Evolutionary conservation across 495 filamentous ascomycete species (phyloP), one percentile per base, ranked within the genome.

Genomic region (Podospora pseudopauciseta): DNA sequence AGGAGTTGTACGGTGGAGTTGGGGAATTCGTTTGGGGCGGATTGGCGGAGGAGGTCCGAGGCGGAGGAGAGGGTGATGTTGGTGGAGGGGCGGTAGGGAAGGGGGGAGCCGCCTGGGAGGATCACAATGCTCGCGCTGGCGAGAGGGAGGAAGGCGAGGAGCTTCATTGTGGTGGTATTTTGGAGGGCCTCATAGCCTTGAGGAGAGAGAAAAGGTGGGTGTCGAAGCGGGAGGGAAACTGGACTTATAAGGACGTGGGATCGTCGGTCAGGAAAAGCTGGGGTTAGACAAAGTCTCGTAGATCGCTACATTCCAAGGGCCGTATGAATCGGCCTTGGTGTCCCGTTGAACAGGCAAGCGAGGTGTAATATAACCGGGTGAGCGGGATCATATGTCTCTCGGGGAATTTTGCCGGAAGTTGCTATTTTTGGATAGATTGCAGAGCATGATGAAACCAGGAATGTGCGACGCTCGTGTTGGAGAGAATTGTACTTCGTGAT

Each of bases 1-100:
- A 66, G 59, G 59, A 70, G 54, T 15, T 62, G 19, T 11, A 62
- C 58, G 9, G 68, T 57, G 2, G 58, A 44, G 64, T 63, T 63
- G 32, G 64, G 64, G 54, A 70, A 66, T 23, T 70, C 64, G 54
- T 32, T 30, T 0, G 64, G 32, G 30, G 68, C 60, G 0, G 49
- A 53, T 34, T 23, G 27, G n/a, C 64, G 64, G 11, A 70, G 68
- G 28, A 69, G 30, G 16, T 63, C 61, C 5, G 28, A 16, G 61
- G 61, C 61, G 13, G 61, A 44, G 28, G 20, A 32, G 60, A 62
- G 20, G 27, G 32, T 44, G 13, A 20, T 20, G n/a, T 28, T 15
- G 28, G 61, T 5, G 11, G 28, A 15, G 30, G 30, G 28, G n/a
- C 32, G 28, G 61, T 63, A 63, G n/a, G 61, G 61, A 34, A 63